Evolutionary conservation across 2,329 filamentous ascomycete genomes (phyloP), one percentile per base, ranked within the genome.

Genomic region (Amesomyces nigricolor): DNA sequence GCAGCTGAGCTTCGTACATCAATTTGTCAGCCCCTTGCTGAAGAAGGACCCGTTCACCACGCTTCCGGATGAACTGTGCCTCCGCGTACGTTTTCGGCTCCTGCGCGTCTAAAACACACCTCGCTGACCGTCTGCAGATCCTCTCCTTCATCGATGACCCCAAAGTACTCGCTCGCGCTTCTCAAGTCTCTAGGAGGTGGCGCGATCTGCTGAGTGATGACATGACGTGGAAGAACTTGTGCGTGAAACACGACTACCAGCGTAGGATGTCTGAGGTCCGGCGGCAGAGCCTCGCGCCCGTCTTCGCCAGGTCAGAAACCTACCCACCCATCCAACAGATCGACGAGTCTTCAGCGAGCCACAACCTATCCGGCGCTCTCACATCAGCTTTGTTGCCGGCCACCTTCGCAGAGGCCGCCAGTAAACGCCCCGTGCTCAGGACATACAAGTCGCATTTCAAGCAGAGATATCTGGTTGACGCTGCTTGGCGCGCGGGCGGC

Each of bases 371-470:
- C 1, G 75, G 75, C 17, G 72, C 72, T 6, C 64, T 72, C 30
- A 70, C 74, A 22, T 64, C 67, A 22, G 60, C 38, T 11, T 68
- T 64, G 19, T 66, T 65, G 16, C 68, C 74, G 43, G 61, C 70
- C 58, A 65, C 69, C 13, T 77, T 85, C 22, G 84, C 87, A 56
- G 79, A 77, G 16, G 70, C 58, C 57, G 51, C 68, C 61, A 60
- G 65, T 70, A 62, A 72, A 66, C 70, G 85, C 74, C 74, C 83
- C 71, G 87, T 86, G 63, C 78, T 89, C 29, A 85, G 86, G 63
- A 92, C 90, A 1, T 96, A 97, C 74, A 90, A 95, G 66, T 95
- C 89, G 5, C 92, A 97, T 71, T 99, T 99, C 76, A 97, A 97
- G 71, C 91, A 97, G 69, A 82, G 91, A 66, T 97, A 97, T 70